Evolutionary conservation across 73 alveolate species (phyloP).

Genomic region (Stentor coeruleus): DNA sequence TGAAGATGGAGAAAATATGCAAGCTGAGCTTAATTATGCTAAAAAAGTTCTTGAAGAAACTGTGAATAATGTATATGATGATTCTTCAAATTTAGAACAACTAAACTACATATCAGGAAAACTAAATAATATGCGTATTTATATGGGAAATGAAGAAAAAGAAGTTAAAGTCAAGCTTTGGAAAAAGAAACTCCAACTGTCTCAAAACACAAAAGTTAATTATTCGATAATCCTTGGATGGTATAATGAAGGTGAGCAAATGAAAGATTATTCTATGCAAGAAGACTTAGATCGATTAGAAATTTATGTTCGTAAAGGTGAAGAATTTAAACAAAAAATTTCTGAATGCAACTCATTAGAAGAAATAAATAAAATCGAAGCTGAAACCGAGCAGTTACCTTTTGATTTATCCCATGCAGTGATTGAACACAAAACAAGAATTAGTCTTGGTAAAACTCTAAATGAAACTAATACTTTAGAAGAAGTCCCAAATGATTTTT

Average conservation of each 20-base stretch:
- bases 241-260: slow-evolving; percentile 24
- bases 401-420: slow-evolving; percentile 18
- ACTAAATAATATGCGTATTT: neutral
- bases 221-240: slow-evolving; percentile 17
- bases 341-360: neutral
- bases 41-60: slow-evolving; percentile 5
- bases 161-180: neutral
- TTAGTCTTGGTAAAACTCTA: neutral
- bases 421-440: slow-evolving; percentile 22
- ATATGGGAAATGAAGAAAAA: slow-evolving; percentile 5
- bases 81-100: neutral
- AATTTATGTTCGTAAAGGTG: slow-evolving; percentile 2
- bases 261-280: neutral
- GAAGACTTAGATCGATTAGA: slow-evolving; percentile 6
- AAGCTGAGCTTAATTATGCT: neutral
- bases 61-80: neutral
- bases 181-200: slow-evolving; percentile 5
- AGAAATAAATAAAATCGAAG: neutral
- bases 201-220: neutral
- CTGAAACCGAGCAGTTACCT: slow-evolving; percentile 13
- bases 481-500: neutral
- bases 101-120: neutral
- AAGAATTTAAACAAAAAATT: neutral
- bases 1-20: slow-evolving; percentile 20
- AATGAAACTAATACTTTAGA: too few relatives aligned